Conservation (phyloP, 176 grass and related monocot species). For the Chloris gayana region DNA sequence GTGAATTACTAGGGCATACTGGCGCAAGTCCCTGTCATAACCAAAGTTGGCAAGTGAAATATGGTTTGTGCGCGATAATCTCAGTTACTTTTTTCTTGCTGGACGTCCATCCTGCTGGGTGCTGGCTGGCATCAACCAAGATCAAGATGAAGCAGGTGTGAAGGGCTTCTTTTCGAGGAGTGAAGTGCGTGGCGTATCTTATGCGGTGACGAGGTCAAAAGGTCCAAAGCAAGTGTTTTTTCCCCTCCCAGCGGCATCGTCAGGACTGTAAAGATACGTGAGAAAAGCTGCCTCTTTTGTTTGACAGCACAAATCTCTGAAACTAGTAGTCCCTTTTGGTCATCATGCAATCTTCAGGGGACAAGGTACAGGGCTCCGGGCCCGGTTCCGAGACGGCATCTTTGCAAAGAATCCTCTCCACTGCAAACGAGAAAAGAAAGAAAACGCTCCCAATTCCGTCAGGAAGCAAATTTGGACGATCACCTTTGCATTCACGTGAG, state of each 20-base stretch:
- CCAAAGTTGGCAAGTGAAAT: constrained; percentile 48
- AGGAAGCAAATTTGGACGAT: neutral
- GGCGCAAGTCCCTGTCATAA: constrained; percentile 63
- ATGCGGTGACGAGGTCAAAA: constrained; percentile 40
- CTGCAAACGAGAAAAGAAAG: neutral
- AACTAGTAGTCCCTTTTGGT: constrained; percentile 31
- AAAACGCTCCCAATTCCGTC: neutral
- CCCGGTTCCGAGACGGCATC: constrained; percentile 50
- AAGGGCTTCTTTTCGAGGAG: neutral
- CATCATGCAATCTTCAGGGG: constrained; percentile 67
- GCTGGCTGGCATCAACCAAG: constrained; percentile 39
- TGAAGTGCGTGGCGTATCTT: constrained; percentile 1
- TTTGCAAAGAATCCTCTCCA: constrained; percentile 25
- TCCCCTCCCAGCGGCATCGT: constrained; percentile 8
- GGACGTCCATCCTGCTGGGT: constrained; percentile 9
- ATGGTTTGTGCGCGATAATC: neutral
- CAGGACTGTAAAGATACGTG: constrained; percentile 29
- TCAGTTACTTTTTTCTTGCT: neutral
- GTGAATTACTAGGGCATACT: constrained; percentile 46
- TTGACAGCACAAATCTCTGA: constrained; percentile 34
- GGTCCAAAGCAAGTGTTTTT: neutral
- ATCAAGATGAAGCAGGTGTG: constrained; percentile 46
- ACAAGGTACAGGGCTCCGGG: constrained; percentile 45
- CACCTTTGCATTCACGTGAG: neutral
- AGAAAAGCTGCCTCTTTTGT: constrained; percentile 46